Evolutionary conservation across 331 rosid species (phyloP), one percentile per base, ranked within the genome.

Genomic region (Malus hybrid): DNA sequence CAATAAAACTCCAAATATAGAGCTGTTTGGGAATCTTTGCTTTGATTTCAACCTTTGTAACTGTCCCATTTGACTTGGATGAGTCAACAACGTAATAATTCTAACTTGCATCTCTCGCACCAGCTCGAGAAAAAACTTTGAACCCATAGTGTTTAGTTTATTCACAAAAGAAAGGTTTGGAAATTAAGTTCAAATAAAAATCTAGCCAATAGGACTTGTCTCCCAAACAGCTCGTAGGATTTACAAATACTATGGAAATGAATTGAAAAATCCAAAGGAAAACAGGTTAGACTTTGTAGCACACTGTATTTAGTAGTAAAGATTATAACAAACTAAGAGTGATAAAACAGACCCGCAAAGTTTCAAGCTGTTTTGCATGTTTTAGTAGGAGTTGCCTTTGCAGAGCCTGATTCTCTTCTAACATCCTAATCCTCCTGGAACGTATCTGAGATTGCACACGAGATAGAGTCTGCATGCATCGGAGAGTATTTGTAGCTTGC

Each of bases 391-490:
- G 92, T 66, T 94, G 99, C 73, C 81, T 86, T 83, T 94, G 99
- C 72, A 94, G 88, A 79, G 99, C 97, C 77, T 90, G 99, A 77
- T 92, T 94, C 83, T 92, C 99, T 83, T 94, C 99, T 55, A 88
- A 57, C 97, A 94, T 92, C 75, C 92, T 89, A 81, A 90, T 74
- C 85, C 99, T 90, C 85, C 99, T 86, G 7, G 88, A 87, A 60
- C 90, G 99, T 77, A 94, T 84, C 84, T 94, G 96, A 77, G 97
- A 83, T 74, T 94, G 99, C 77, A 94, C 95, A 15, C 99, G 97
- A 75, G 99, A 84, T 46, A 94, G 81, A 74, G 99, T 89, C 86
- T 94, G 99, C 99, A 94, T 92, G 68, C 97, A 89, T 57, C 87
- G 86, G 52, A 94, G 97, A 69, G 97, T 92, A 75, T 87, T 90